A percentile compares a stretch with the other conserved stretches of the same genome.
phyloP scores from a whole-genome alignment of 2,329 filamentous ascomycete genomes.

The Fusarium veterinarium region DNA sequence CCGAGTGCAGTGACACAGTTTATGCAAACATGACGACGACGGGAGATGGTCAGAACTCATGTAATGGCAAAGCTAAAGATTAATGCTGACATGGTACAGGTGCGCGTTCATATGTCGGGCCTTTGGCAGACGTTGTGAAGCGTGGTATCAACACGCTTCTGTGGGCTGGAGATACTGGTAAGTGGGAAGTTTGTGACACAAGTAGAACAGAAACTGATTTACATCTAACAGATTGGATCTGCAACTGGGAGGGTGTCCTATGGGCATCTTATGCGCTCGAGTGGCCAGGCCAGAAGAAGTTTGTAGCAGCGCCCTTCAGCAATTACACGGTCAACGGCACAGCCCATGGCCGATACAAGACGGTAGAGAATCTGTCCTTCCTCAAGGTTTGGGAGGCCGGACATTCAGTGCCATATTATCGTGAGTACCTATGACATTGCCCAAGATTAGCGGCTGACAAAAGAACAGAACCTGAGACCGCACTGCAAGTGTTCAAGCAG shows the following conservation, averaged over 20 bases:
- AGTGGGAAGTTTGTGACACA: slow-evolving; percentile 6
- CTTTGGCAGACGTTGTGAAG: slow-evolving; percentile 58
- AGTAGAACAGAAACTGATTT: neutral
- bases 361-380: slow-evolving; percentile 66
- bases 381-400: slow-evolving; percentile 68
- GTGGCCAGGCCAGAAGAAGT: slow-evolving; percentile 55
- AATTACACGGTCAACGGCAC: slow-evolving; percentile 62
- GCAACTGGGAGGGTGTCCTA: slow-evolving; percentile 67
- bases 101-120: slow-evolving; percentile 57
- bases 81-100: slow-evolving; percentile 41
- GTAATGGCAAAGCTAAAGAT: too few species aligned
- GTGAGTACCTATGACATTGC: slow-evolving; percentile 17
- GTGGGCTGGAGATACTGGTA: slow-evolving; percentile 65
- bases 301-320: slow-evolving; percentile 47
- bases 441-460: slow-evolving; percentile 2
- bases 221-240: slow-evolving; percentile 60
- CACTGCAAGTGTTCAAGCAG: slow-evolving; percentile 44
- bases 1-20: slow-evolving; percentile 41
- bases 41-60: slow-evolving; percentile 37
- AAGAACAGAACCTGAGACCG: slow-evolving; percentile 41
- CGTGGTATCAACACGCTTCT: slow-evolving; percentile 61
- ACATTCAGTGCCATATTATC: slow-evolving; percentile 64
- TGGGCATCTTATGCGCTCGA: slow-evolving; percentile 58
- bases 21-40: slow-evolving; percentile 40
- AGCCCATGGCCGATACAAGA: slow-evolving; percentile 62